A percentile compares a stretch with the other conserved stretches of the same genome.
Conservation (phyloP, 371 early-diverging fungal species). For the Actinomucor elegans region DNA sequence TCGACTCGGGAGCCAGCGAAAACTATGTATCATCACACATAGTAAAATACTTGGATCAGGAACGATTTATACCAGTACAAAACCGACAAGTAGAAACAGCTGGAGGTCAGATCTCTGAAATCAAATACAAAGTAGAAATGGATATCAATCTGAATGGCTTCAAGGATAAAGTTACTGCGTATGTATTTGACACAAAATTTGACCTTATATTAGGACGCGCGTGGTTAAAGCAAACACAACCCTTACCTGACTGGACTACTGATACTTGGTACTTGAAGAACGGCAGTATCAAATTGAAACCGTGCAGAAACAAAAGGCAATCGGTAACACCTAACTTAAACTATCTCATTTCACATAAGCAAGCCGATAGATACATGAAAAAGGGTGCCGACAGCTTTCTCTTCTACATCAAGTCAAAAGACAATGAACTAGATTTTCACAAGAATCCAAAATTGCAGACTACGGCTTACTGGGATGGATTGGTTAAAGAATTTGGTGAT, state of each 20-base stretch:
- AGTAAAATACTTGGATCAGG: background rate
- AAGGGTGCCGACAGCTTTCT: slow-evolving; percentile 3
- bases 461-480: background rate
- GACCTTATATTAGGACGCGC: slow-evolving; percentile 8
- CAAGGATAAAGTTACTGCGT: background rate
- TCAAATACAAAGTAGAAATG: background rate
- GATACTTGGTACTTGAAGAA: too few species aligned
- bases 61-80: background rate
- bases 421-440: background rate
- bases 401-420: background rate
- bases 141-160: background rate
- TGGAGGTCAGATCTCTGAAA: background rate
- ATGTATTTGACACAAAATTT: slow-evolving; percentile 12
- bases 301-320: too few species aligned
- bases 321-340: background rate
- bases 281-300: too few species aligned
- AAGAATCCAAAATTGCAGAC: background rate
- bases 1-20: slow-evolving; percentile 12
- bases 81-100: slow-evolving; percentile 4
- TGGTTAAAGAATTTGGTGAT: slow-evolving; percentile 1
- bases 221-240: slow-evolving; percentile 6
- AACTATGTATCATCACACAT: slow-evolving; percentile 1
- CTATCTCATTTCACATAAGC: slow-evolving; percentile 10
- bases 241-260: slow-evolving; percentile 5
- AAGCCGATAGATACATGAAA: slow-evolving; percentile 5